Base-by-base conservation (phyloP, 2,329 filamentous ascomycete species). In the Aspergillus clavatus region DNA sequence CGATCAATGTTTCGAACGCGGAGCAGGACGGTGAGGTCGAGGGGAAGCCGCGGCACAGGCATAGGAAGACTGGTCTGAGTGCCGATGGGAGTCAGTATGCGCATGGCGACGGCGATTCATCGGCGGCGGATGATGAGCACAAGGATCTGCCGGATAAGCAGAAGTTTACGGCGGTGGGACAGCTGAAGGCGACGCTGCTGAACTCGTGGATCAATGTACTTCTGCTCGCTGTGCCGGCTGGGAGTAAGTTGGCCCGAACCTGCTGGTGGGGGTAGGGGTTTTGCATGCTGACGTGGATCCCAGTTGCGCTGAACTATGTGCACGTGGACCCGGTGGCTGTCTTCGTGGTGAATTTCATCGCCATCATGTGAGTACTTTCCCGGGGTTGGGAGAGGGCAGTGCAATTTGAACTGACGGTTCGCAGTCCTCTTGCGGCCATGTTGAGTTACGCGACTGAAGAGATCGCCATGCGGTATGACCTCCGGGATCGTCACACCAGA, bases 341-440 rank as follows among this genome's bases (percentile, higher is more conserved):
- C 38, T 96, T 96, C 60, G 80, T 90, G 45, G 79, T 96, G 68
- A 96, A 96, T 72, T 96, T 96, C 60, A 79, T 96, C 52, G 91
- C 90, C 50, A 95, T 96, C 56, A 84, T 96, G 65, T 68, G 56
- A 40, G 62, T 16, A 16, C 19, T 19, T 12, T 2, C 3, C 7
- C 2, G n/a, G 41, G 12, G 5, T 19, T 16, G 29, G 23, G 26
- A n/a, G n/a, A n/a, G n/a, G n/a, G n/a, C n/a, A n/a, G n/a, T n/a
- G n/a, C n/a, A n/a, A n/a, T n/a, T n/a, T n/a, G n/a, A n/a, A 36
- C 19, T 12, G 28, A 22, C 43, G 33, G 5, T 31, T 43, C 42
- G 7, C 11, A 68, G 65, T 47, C 90, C 90, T 0, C 76, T 96
- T 31, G 91, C 91, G 2, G 87, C 85, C 11, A 83, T 95, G 74